These are phyloP conservation scores for Ajuga chamaepitys DNA, from an alignment of 257 asterid species.

Conservation along the genomic window DNA sequence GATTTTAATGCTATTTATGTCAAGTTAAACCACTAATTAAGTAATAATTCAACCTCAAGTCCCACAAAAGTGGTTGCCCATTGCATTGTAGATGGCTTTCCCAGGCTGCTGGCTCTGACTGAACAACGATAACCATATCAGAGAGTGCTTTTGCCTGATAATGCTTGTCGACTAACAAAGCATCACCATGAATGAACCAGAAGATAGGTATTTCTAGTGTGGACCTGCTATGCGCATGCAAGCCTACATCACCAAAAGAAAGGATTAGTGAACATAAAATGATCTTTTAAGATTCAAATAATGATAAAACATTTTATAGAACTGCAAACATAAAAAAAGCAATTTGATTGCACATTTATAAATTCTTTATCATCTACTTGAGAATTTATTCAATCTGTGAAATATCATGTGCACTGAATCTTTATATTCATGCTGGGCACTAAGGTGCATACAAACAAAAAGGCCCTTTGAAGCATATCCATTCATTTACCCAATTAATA, in stretches of 20 bases:
- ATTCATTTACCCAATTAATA: background rate
- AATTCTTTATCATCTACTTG: background rate
- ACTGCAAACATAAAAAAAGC: background rate
- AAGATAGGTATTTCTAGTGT: conserved; percentile 89
- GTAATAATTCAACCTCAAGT: conserved; percentile 60
- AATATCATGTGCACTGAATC: background rate
- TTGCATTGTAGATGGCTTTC: conserved; percentile 98
- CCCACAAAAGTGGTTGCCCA: conserved; percentile 75
- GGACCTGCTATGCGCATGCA: conserved; percentile 88
- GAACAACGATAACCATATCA: conserved; percentile 96
- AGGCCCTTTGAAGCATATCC: background rate
- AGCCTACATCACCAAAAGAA: conserved; percentile 53
- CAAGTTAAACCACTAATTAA: conserved; percentile 9
- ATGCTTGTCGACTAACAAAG: conserved; percentile 89
- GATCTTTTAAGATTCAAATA: background rate
- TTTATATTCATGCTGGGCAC: background rate
- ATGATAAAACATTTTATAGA: background rate
- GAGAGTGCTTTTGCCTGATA: conserved; percentile 93
- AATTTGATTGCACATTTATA: background rate
- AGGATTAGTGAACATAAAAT: conserved; percentile 1
- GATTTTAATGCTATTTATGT: conserved; percentile 4
- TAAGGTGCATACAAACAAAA: background rate
- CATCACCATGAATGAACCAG: conserved; percentile 88
- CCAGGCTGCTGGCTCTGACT: conserved; percentile 92
- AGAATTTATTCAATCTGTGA: background rate